Base-by-base conservation (phyloP, 2,329 filamentous ascomycete species). In the Fusarium decemcellulare region DNA sequence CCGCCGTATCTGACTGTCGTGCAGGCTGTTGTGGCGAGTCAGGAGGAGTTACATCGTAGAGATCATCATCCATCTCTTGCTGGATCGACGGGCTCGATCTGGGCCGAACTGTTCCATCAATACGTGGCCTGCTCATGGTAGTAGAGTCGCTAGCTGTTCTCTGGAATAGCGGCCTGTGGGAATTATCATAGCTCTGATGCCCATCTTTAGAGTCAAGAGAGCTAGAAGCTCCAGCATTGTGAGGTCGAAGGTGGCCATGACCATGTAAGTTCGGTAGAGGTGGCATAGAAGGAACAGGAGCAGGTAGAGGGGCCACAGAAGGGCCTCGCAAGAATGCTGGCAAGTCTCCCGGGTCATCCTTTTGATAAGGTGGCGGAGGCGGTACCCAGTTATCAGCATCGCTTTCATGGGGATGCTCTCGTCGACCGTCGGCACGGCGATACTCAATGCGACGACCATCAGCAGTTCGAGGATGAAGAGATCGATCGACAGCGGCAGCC, bases 311-410 rank as follows among this genome's bases (percentile, higher is more conserved):
- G 50, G 81, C 76, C 48, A 85, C 78, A 34, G 81, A 74, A 36
- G 82, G 79, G 55, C 87, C 84, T 32, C 87, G 86, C 67, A 90
- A 70, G 65, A 90, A 90, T 3, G 81, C 84, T 2, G 88, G 87
- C 59, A 88, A 67, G 70, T 88, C 87, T 10, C 83, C 84, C 1
- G 87, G 87, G 50, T 89, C 87, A 1, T 92, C 90, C 58, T 88
- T 87, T 42, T 90, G 88, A 73, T 97, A 97, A 1, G 93, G 93
- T 4, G 93, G 93, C 9, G 93, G 93, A 6, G 93, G 93, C 6
- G 93, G 92, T 6, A 94, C 92, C 93, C 93, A 97, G 72, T 95
- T 93, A 74, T 96, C 93, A 5, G 93, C 93, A 76, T 96, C 93
- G 68, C 93, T 95, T 79, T 96, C 93, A 77, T 96, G 93, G 5